Conservation (phyloP, 257 asterid species). For the Solanum chaucha region DNA sequence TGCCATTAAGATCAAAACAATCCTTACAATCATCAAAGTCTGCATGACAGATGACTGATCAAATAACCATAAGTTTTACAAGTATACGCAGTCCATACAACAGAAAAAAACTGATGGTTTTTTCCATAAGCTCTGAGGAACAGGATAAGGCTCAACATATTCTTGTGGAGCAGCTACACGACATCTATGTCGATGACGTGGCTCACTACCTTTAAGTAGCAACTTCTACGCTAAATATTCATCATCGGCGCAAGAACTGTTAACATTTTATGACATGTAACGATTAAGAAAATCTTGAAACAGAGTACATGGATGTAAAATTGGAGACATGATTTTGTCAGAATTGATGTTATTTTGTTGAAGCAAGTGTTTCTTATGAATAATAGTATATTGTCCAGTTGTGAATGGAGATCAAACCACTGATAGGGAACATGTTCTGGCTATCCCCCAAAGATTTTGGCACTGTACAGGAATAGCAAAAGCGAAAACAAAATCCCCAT, state of each 20-base stretch:
- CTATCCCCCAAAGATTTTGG: no score
- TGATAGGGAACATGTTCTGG: no score
- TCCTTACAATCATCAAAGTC: constrained; percentile 56
- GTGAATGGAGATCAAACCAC: no score
- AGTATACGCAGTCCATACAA: constrained; percentile 51
- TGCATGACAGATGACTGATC: constrained; percentile 18
- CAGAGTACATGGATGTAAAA: constrained; percentile 14
- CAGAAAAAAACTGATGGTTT: constrained; percentile 46
- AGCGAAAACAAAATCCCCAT: no score
- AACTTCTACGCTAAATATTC: constrained; percentile 43
- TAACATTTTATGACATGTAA: constrained; percentile 40
- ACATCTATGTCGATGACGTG: constrained; percentile 60
- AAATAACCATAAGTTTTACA: constrained; percentile 42
- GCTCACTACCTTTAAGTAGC: constrained; percentile 57
- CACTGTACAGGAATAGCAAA: no score
- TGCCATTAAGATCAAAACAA: constrained; percentile 46
- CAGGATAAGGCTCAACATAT: constrained; percentile 35
- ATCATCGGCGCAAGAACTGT: constrained; percentile 52
- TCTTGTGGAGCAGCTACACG: constrained; percentile 28
- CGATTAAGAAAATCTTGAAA: constrained; percentile 19
- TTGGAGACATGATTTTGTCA: background rate
- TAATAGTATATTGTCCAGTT: no score
- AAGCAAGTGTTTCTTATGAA: no score
- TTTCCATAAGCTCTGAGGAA: constrained; percentile 43
- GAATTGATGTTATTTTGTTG: no score